Evolutionary conservation across 768 basidiomycete genomes (phyloP).

Genomic region (Russula earlei): DNA sequence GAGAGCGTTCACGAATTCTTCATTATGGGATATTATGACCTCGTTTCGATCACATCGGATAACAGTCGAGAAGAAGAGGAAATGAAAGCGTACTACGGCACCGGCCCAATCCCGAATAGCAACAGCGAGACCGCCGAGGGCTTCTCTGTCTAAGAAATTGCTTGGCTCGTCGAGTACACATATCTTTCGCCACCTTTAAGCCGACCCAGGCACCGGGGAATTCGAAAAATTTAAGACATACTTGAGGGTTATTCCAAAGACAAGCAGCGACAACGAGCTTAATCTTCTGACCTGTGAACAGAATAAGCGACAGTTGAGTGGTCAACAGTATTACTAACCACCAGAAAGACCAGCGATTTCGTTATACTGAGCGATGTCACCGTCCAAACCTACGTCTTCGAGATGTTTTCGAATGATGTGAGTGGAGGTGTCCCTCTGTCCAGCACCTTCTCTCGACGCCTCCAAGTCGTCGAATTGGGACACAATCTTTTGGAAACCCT

Average conservation of each 20-base stretch:
- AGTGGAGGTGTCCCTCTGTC: constrained; percentile 74
- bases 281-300: constrained; percentile 75
- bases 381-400: constrained; percentile 92
- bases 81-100: constrained; percentile 52
- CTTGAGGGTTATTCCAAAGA: constrained; percentile 93
- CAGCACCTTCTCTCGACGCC: constrained; percentile 91
- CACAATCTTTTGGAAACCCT: constrained; percentile 83
- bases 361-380: constrained; percentile 97
- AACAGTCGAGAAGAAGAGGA: constrained; percentile 18
- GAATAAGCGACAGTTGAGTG: constrained; percentile 10
- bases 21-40: constrained; percentile 96
- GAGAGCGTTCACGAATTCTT: constrained; percentile 75
- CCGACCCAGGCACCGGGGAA: constrained; percentile 6
- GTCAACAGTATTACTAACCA: constrained; percentile 37
- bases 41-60: constrained; percentile 25
- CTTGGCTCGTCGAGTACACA: constrained; percentile 85
- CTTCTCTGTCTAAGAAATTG: constrained; percentile 96
- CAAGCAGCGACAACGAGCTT: constrained; percentile 93
- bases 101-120: constrained; percentile 95
- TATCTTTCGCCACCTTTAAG: constrained; percentile 32
- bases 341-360: constrained; percentile 92
- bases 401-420: constrained; percentile 82
- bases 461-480: constrained; percentile 96
- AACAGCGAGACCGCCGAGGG: constrained; percentile 86
- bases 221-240: constrained; percentile 27